Base-by-base conservation (phyloP, 148 eudicot genomes). In the Fallopia convolvulus region DNA sequence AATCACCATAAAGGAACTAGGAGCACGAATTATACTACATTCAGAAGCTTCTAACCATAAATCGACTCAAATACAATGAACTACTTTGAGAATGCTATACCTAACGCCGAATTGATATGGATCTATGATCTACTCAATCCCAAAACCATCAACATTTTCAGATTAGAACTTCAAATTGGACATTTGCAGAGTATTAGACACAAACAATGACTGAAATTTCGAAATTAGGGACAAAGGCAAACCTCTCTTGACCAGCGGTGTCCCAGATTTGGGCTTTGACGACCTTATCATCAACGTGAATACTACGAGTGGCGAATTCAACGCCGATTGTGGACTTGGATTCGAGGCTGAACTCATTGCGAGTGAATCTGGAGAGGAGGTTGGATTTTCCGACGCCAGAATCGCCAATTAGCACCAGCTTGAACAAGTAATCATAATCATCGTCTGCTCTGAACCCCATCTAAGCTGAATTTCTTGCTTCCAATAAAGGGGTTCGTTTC, bases 251-350 rank as follows among this genome's bases (percentile, higher is more conserved):
- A 33, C 75, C 75, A 8, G 75, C 75, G n/a, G 75, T 73, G 10
- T 73, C 75, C 75, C 75, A 73, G 47, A 88, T 83, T 80, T 88
- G 91, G 9, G 89, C 89, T 74, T 88, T 88, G 78, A 84, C 76
- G 82, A 88, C 81, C 73, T 88, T 88, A 81, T 86, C 91, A 17
- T 82, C 87, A 14, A 88, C 82, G 53, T 58, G 82, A 65, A 88
- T 46, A 61, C 80, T 86, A 44, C 87, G 79, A 41, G 86, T 85
- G 65, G 91, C 91, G 68, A 88, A 88, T 78, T 88, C 89, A 7
- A 88, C 91, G 0, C 91, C 91, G 11, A 88, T 88, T 4, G 91
- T 88, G 21, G 91, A 88, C 82, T 88, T 88, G 7, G 91, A 86
- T 47, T 88, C 91, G 60, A 88, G 74, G 18, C 50, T 79, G 74